Evolutionary conservation across 2,329 filamentous ascomycete genomes (phyloP).

Genomic region (Ascochyta viciae-villosae): DNA sequence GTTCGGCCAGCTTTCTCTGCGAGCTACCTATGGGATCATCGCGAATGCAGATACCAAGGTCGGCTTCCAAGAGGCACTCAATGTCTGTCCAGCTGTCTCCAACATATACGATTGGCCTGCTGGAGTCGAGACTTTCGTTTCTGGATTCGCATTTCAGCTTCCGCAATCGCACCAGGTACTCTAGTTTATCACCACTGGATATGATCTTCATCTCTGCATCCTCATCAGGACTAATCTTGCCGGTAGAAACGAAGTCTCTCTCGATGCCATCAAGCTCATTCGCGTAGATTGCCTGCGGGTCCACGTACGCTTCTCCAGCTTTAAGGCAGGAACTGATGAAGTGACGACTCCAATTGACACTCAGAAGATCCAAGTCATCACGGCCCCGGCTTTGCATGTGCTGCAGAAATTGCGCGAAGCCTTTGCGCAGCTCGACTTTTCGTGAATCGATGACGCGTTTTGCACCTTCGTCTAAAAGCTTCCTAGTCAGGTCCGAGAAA

Average conservation of each 20-base stretch:
- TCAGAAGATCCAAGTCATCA: conserved; percentile 47
- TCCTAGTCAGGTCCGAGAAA: conserved; percentile 47
- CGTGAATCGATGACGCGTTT: conserved; percentile 36
- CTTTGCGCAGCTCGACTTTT: conserved; percentile 46
- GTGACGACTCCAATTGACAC: conserved; percentile 57
- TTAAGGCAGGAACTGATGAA: conserved; percentile 49
- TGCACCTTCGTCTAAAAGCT: conserved; percentile 39
- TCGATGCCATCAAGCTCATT: conserved; percentile 35
- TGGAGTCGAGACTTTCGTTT: not conserved
- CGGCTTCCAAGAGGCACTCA: conserved; percentile 53
- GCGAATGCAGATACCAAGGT: conserved; percentile 56
- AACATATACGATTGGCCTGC: conserved; percentile 49
- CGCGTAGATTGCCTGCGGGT: conserved; percentile 18
- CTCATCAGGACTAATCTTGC: conserved; percentile 25
- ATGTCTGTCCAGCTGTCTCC: conserved; percentile 59
- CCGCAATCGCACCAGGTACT: conserved; percentile 28
- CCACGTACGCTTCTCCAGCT: conserved; percentile 5
- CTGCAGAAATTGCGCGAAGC: conserved; percentile 46
- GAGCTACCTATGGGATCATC: conserved; percentile 47
- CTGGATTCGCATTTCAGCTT: not conserved
- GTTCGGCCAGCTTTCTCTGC: conserved; percentile 45
- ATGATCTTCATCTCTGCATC: conserved; percentile 26
- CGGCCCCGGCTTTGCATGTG: conserved; percentile 16
- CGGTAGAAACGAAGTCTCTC: conserved; percentile 20
- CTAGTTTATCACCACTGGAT: conserved; percentile 53